Conservation (phyloP, 1,284 basidiomycete species). For the Marasmius tenuissimus region DNA sequence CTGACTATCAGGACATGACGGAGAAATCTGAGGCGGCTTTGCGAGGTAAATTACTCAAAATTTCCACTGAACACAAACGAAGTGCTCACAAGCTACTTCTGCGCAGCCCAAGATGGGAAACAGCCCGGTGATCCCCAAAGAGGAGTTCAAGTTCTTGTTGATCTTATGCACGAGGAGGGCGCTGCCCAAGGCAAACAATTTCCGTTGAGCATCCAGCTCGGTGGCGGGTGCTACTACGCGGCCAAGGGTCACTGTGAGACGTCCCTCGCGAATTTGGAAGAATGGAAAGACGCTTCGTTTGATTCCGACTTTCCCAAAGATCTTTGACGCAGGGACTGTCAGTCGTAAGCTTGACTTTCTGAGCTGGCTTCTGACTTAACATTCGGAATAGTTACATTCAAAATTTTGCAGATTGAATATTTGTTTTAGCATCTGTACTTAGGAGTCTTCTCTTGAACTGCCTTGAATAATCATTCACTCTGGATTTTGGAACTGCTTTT, state of each 20-base stretch:
- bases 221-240: constrained; percentile 14
- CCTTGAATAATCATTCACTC: too few species aligned
- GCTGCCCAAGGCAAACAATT: constrained; percentile 15
- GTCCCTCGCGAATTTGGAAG: constrained; percentile 5
- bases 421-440: too few species aligned
- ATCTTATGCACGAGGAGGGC: constrained; percentile 20
- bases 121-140: constrained; percentile 20
- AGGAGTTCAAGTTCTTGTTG: constrained; percentile 17
- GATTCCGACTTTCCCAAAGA: neutral
- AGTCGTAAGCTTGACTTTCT: too few species aligned
- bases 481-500: too few species aligned
- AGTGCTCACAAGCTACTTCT: neutral
- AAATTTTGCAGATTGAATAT: too few species aligned
- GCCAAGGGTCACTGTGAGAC: constrained; percentile 8
- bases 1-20: constrained; percentile 34
- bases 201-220: constrained; percentile 12
- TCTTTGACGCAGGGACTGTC: neutral
- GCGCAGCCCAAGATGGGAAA: constrained; percentile 11
- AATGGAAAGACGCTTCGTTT: constrained; percentile 15
- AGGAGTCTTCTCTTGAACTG: too few species aligned
- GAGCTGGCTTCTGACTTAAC: too few species aligned
- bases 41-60: constrained; percentile 18
- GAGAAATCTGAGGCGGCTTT: constrained; percentile 26
- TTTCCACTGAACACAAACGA: neutral
- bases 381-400: too few species aligned